Percentiles rank a stretch among this genome's conserved stretches.
Evolutionary conservation across 2,329 filamentous ascomycete genomes (phyloP).

Genomic region (Penicillium italicum): DNA sequence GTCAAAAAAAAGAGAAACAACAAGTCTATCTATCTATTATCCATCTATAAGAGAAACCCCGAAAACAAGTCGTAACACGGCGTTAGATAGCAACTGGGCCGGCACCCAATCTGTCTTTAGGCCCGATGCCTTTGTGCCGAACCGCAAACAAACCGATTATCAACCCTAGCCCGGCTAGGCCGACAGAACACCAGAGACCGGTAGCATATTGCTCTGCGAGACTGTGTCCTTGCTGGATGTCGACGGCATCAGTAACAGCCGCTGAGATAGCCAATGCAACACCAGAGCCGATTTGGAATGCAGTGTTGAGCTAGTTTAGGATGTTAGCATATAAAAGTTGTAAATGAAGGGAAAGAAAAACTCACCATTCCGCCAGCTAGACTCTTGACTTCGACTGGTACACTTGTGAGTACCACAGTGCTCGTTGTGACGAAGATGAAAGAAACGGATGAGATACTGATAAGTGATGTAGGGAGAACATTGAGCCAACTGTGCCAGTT

Average conservation of each 20-base stretch:
- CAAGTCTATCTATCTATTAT: neutral
- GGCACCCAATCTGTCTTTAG: conserved; percentile 17
- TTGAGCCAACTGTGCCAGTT: conserved; percentile 36
- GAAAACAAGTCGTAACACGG: neutral
- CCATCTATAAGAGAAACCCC: neutral
- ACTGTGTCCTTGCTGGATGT: conserved; percentile 35
- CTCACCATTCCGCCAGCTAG: conserved; percentile 41
- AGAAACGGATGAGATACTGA: conserved; percentile 42
- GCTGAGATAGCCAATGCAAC: conserved; percentile 42
- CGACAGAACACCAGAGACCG: conserved; percentile 44
- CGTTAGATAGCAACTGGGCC: conserved; percentile 17
- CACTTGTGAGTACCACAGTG: conserved; percentile 40
- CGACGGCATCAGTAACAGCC: conserved; percentile 39
- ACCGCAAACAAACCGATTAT: conserved; percentile 18
- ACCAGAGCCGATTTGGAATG: conserved; percentile 44
- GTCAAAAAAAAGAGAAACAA: neutral
- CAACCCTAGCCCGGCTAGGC: conserved; percentile 39
- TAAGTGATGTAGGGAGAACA: conserved; percentile 38
- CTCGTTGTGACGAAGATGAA: conserved; percentile 44
- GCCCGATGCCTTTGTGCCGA: conserved; percentile 19
- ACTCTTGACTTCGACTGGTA: conserved; percentile 42
- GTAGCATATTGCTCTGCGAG: conserved; percentile 38
- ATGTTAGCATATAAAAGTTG: neutral
- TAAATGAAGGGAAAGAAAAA: neutral
- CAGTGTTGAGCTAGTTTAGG: conserved; percentile 36